A percentile compares a stretch with the other conserved stretches of the same genome.
These are phyloP conservation scores for Aureobasidium sp. DNA, from an alignment of 2,329 filamentous ascomycete genomes.

Conservation along the genomic window DNA sequence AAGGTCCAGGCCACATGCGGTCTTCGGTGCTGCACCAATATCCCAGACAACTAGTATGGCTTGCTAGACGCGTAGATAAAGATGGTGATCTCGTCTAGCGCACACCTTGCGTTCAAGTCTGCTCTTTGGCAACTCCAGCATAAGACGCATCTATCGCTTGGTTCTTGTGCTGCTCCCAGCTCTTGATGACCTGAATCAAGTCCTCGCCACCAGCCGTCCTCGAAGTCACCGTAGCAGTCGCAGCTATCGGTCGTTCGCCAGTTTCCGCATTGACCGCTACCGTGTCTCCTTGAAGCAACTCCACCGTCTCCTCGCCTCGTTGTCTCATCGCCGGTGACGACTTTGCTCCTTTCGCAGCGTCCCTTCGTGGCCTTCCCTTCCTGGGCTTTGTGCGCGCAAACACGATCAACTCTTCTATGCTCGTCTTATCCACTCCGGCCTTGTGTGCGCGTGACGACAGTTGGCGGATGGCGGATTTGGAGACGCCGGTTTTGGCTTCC, in stretches of 20 bases:
- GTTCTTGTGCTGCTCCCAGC: not conserved
- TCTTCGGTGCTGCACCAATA: not conserved
- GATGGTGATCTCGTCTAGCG: not conserved
- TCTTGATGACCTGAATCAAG: not conserved
- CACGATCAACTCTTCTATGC: conserved; percentile 3
- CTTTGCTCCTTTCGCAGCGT: not conserved
- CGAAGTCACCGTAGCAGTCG: not conserved
- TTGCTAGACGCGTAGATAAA: not conserved
- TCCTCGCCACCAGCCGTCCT: not conserved
- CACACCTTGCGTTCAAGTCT: not conserved
- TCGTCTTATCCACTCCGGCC: not conserved
- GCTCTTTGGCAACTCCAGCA: not conserved
- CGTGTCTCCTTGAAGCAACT: not conserved
- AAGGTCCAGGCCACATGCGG: not conserved
- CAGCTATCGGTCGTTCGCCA: not conserved
- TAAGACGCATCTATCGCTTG: not conserved
- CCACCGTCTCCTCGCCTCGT: not conserved
- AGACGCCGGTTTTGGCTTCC: not conserved
- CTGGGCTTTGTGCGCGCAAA: not conserved
- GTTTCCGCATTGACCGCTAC: not conserved
- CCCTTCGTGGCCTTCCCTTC: not conserved
- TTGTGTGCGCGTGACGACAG: not conserved
- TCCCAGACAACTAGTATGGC: not conserved
- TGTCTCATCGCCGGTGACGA: not conserved
- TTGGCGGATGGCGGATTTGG: not conserved